Percentiles rank a stretch among this genome's conserved stretches.
phyloP scores from a whole-genome alignment of 1,284 basidiomycete genomes.

The Ustilago hordei region DNA sequence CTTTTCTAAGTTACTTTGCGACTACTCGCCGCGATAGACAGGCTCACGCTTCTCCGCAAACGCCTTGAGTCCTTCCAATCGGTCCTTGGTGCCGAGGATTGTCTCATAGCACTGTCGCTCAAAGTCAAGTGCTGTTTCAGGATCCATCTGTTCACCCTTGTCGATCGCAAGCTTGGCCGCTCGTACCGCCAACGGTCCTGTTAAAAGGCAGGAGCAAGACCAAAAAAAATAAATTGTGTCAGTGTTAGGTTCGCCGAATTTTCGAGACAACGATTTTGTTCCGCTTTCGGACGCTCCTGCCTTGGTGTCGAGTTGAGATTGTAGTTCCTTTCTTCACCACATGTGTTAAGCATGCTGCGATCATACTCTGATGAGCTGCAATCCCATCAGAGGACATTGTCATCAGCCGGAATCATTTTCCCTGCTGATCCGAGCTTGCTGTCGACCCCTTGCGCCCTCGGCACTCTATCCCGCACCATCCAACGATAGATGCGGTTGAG shows the following conservation, averaged over 20 bases:
- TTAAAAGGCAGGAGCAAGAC: neutral
- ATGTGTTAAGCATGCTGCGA: neutral
- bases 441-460: slow-evolving; percentile 12
- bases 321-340: neutral
- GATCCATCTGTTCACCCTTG: slow-evolving; percentile 79
- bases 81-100: slow-evolving; percentile 82
- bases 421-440: slow-evolving; percentile 6
- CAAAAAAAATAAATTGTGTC: neutral
- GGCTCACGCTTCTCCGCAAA: slow-evolving; percentile 89
- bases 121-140: slow-evolving; percentile 80
- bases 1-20: neutral
- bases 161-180: slow-evolving; percentile 91
- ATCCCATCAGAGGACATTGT: neutral
- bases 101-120: slow-evolving; percentile 87
- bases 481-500: slow-evolving; percentile 3
- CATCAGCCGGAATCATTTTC: neutral
- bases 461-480: slow-evolving; percentile 2
- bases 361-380: slow-evolving; percentile 8
- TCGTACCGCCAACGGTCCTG: slow-evolving; percentile 86
- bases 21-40: slow-evolving; percentile 81
- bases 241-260: slow-evolving; percentile 15
- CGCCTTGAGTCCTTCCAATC: slow-evolving; percentile 85
- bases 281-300: slow-evolving; percentile 14
- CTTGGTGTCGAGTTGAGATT: slow-evolving; percentile 13
- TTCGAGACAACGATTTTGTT: neutral